phyloP scores from a whole-genome alignment of 805 yeast genomes.

The Ogataea siamensis region DNA sequence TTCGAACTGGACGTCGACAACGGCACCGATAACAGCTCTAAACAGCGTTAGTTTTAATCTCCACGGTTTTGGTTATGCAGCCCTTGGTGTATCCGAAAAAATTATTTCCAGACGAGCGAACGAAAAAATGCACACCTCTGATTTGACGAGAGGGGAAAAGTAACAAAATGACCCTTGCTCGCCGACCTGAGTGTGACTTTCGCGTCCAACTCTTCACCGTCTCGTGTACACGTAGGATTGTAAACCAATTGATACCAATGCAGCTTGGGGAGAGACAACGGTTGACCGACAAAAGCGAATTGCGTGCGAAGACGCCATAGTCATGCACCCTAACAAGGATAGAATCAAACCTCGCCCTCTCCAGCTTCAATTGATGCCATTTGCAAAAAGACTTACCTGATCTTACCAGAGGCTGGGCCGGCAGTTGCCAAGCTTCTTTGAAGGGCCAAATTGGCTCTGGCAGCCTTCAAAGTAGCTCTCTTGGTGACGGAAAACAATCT shows the following conservation, averaged over 20 bases:
- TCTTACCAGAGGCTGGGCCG: constrained; percentile 76
- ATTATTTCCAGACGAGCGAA: constrained; percentile 15
- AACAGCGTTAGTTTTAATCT: constrained; percentile 23
- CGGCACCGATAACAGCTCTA: constrained; percentile 98
- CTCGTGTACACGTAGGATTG: constrained; percentile 7
- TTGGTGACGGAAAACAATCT: constrained; percentile 64
- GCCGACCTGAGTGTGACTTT: too few species aligned
- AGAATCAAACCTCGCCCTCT: background rate
- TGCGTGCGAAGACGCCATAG: too few species aligned
- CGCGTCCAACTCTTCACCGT: too few species aligned
- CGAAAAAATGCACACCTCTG: constrained; percentile 21
- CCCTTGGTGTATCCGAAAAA: constrained; percentile 20
- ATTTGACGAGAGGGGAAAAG: constrained; percentile 18
- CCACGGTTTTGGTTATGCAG: constrained; percentile 19
- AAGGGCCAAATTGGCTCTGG: constrained; percentile 76
- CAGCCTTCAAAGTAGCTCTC: constrained; percentile 86
- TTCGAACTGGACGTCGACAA: constrained; percentile 98
- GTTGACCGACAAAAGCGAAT: background rate
- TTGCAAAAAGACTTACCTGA: constrained; percentile 62
- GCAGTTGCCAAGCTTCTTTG: constrained; percentile 77
- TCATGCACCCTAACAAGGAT: too few species aligned
- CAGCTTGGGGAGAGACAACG: background rate
- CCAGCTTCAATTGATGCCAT: constrained; percentile 8
- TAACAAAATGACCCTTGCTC: too few species aligned
- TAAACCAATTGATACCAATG: constrained; percentile 3